Evolutionary conservation across 2,329 filamentous ascomycete species (phyloP).

Genomic region (Fusarium paranaense): DNA sequence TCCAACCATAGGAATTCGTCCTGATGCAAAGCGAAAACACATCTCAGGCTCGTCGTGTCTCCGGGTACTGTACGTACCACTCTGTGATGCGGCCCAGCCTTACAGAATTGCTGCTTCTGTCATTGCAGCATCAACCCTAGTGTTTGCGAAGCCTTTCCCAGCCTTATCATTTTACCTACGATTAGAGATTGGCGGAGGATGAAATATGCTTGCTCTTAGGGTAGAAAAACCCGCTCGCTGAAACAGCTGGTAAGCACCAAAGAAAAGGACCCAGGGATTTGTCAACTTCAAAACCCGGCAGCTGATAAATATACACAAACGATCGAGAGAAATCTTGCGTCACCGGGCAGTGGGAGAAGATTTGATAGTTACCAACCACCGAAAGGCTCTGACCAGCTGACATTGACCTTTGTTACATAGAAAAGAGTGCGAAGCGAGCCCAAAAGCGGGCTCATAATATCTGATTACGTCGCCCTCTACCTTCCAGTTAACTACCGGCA

Average conservation of each 20-base stretch:
- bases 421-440: not conserved
- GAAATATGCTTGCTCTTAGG: not conserved
- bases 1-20: not conserved
- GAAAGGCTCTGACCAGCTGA: not conserved
- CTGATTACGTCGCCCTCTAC: not conserved
- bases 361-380: not conserved
- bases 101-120: too few relatives aligned
- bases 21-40: not conserved
- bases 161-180: not conserved
- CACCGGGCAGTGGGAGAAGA: not conserved
- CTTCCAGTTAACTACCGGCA: not conserved
- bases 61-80: not conserved
- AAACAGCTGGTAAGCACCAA: not conserved
- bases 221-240: not conserved
- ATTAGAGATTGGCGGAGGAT: not conserved
- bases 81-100: too few relatives aligned
- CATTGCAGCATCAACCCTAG: too few relatives aligned
- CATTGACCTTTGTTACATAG: not conserved
- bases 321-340: not conserved
- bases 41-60: not conserved
- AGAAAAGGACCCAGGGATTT: not conserved
- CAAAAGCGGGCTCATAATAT: not conserved
- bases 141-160: not conserved
- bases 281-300: not conserved
- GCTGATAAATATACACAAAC: not conserved